Conservation (phyloP, 129 eudicot species). For the Daucus carota region DNA sequence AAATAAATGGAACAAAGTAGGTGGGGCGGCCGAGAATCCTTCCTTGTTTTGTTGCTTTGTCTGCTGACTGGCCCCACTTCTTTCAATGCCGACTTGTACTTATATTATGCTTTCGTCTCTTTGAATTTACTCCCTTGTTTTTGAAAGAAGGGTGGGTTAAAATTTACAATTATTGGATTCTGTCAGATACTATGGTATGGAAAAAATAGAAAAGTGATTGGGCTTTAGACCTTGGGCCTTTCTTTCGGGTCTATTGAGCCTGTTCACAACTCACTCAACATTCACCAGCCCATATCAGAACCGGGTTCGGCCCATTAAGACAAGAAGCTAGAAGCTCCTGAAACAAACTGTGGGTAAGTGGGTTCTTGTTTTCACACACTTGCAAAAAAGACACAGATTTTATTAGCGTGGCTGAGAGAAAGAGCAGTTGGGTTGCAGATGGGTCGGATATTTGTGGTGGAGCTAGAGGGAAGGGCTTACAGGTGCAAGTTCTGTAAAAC, state of each 20-base stretch:
- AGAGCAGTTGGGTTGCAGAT: constrained; percentile 14
- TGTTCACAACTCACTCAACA: too few species aligned
- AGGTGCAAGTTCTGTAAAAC: constrained; percentile 77
- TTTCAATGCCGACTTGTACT: not conserved
- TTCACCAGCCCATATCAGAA: not conserved
- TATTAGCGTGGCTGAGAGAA: not conserved
- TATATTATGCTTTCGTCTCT: too few species aligned
- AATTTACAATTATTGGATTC: not conserved
- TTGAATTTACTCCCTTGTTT: too few species aligned
- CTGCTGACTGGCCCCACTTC: not conserved
- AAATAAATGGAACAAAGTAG: not conserved
- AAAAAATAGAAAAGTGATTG: not conserved
- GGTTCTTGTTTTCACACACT: not conserved
- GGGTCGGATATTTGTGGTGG: constrained; percentile 78
- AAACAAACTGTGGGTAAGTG: not conserved
- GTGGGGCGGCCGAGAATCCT: not conserved
- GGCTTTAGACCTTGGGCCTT: too few species aligned
- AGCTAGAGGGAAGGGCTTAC: constrained; percentile 74
- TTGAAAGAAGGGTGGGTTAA: not conserved
- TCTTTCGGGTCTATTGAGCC: too few species aligned
- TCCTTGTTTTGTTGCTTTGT: not conserved
- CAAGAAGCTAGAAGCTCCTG: not conserved
- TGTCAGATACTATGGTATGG: not conserved
- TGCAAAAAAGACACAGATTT: not conserved
- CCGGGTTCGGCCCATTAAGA: not conserved